Percentiles rank a stretch among this genome's conserved stretches.
Conservation (phyloP, 2,329 filamentous ascomycete genomes). For the Tolypocladium ovalisporum region DNA sequence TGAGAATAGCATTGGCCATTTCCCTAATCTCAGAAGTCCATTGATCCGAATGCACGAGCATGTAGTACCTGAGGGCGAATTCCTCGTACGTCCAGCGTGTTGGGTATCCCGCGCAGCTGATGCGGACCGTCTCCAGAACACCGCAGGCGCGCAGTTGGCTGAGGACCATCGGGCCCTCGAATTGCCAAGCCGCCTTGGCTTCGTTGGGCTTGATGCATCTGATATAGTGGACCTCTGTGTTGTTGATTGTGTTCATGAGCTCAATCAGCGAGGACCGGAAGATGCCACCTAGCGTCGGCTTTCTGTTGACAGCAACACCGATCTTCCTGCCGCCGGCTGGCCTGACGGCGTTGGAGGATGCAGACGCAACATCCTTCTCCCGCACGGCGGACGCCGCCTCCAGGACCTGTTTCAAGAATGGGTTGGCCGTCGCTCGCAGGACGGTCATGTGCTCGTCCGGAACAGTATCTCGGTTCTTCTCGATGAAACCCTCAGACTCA, state of each 20-base stretch:
- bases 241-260: constrained; percentile 95
- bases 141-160: constrained; percentile 95
- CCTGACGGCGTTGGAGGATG: constrained; percentile 62
- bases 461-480: constrained; percentile 98
- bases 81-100: constrained; percentile 99
- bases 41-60: constrained; percentile 78
- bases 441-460: constrained; percentile 97
- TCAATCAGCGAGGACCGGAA: constrained; percentile 98
- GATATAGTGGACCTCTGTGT: constrained; percentile 97
- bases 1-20: constrained; percentile 88
- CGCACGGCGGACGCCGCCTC: constrained; percentile 77
- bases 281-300: constrained; percentile 93
- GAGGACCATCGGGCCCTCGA: constrained; percentile 96
- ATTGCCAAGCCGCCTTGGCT: constrained; percentile 92
- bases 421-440: constrained; percentile 71
- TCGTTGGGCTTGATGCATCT: constrained; percentile 99
- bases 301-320: constrained; percentile 85
- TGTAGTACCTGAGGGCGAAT: constrained; percentile 95
- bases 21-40: constrained; percentile 92
- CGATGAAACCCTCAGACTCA: constrained; percentile 97
- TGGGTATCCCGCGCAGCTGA: constrained; percentile 93
- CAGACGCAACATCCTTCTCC: constrained; percentile 70
- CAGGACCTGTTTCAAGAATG: constrained; percentile 74
- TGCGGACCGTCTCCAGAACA: constrained; percentile 96
- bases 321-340: constrained; percentile 74